phyloP scores from a whole-genome alignment of 306 rosid genomes.

The Prunus persica region Prunus_persica_NCBIv2 NC_034011.1:20081501-20082000 shows the following conservation, averaged over 20 bases:
- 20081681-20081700: constrained; percentile 17
- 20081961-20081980: constrained; percentile 9
- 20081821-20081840: neutral
- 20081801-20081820: neutral
- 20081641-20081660: constrained; percentile 7
- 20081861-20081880: constrained; percentile 2
- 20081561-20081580: neutral
- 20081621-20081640: neutral
- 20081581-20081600: too few relatives aligned
- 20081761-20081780: neutral
- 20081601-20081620: neutral
- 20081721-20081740: constrained; percentile 13
- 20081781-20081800: too few relatives aligned
- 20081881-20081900: constrained; percentile 13
- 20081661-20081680: constrained; percentile 1
- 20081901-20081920: constrained; percentile 5
- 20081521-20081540: neutral
- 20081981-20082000: constrained; percentile 12
- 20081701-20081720: constrained; percentile 9
- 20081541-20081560: neutral
- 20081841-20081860: constrained; percentile 7
- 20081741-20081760: constrained; percentile 13
- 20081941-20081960: neutral
- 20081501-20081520: neutral
- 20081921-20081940: constrained; percentile 4